Percentiles rank a stretch among this genome's conserved stretches.
These are phyloP conservation scores for Dinochytrium kinnereticum DNA, from an alignment of 371 early-diverging fungal genomes.

Conservation along the genomic window DNA sequence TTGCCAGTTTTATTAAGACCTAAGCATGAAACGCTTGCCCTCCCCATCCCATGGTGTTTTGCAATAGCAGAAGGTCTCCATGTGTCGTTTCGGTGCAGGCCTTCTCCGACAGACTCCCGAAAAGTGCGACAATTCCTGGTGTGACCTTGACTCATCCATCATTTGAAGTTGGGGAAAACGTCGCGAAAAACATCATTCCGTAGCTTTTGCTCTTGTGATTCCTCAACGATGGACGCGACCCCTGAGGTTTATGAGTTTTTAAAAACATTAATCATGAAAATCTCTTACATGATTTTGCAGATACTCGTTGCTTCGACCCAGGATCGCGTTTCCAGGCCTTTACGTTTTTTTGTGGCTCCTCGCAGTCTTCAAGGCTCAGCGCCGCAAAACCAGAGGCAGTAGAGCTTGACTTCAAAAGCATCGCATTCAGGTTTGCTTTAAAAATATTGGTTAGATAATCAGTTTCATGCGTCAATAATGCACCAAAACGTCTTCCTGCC, in stretches of 20 bases:
- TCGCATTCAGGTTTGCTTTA: not conserved
- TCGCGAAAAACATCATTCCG: not conserved
- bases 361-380: no score
- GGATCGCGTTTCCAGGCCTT: no score
- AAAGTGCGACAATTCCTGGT: not conserved
- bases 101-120: not conserved
- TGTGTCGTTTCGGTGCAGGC: not conserved
- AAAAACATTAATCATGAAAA: no score
- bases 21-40: conserved; percentile 37
- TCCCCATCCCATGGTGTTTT: conserved; percentile 27
- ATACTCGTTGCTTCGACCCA: no score
- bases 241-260: no score
- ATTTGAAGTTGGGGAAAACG: not conserved
- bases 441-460: not conserved
- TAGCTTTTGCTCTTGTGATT: no score
- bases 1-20: conserved; percentile 9
- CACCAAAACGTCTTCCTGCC: conserved; percentile 28
- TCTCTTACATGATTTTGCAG: no score
- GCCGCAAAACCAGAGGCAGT: no score
- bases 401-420: no score
- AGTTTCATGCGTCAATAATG: not conserved
- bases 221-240: no score
- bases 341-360: no score
- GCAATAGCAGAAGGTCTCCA: conserved; percentile 27
- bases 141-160: no score